phyloP scores from a whole-genome alignment of 148 eudicot species.

The Nepenthes gracilis region DNA sequence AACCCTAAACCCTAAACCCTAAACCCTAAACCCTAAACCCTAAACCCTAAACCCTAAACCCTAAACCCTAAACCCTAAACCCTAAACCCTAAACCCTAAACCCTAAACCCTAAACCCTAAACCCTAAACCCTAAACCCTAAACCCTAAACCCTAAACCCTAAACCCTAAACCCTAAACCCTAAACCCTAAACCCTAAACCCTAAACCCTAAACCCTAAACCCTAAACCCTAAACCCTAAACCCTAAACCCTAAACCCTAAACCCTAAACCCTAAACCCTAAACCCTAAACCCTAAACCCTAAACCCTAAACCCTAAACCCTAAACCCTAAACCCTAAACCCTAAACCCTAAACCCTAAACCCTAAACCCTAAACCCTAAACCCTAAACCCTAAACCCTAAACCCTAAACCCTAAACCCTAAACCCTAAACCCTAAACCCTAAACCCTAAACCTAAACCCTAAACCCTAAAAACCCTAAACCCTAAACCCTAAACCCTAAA shows the following conservation, averaged over 20 bases:
- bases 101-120: no score
- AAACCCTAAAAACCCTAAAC: constrained; percentile 7
- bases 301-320: constrained; percentile 21
- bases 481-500: constrained; percentile 6
- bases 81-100: no score
- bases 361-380: constrained; percentile 13
- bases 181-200: constrained; percentile 10
- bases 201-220: constrained; percentile 10
- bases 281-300: constrained; percentile 21
- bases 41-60: constrained; percentile 11
- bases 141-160: constrained; percentile 8
- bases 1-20: constrained; percentile 10
- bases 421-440: no score
- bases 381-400: constrained; percentile 15
- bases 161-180: constrained; percentile 9
- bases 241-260: constrained; percentile 5
- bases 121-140: constrained; percentile 1
- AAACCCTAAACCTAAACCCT: constrained; percentile 1
- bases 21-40: constrained; percentile 12
- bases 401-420: constrained; percentile 8
- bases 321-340: constrained; percentile 19
- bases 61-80: no score
- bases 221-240: constrained; percentile 8
- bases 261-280: constrained; percentile 19
- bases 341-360: constrained; percentile 18